Evolutionary conservation across 2,329 filamentous ascomycete genomes (phyloP), one percentile per base, ranked within the genome.

Genomic region (Pseudogymnoascus sp.): DNA sequence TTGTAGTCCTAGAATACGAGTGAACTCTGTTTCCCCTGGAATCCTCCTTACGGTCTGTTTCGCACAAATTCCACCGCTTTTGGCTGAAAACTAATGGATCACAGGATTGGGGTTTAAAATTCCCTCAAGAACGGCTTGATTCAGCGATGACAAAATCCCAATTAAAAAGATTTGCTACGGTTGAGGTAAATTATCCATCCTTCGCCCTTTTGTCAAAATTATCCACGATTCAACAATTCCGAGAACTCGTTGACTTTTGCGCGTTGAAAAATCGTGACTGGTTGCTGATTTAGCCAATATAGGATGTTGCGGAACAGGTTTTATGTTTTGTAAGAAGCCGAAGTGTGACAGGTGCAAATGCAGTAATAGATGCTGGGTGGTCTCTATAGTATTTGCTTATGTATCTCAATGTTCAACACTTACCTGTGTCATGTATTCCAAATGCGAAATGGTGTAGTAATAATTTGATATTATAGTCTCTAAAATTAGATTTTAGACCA

Each of bases 71-170:
- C 2, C 4, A 21, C 3, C 9, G 16, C 16, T 5, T 42, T 43
- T 43, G 18, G 40, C 16, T 21, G 5, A 43, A 21, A 43, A 16
- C 40, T 43, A 43, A 43, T 43, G 3, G 9, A 6, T 43, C 9
- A 6, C 21, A 43, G 68, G 87, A 90, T 72, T 90, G 88, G 88
- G 86, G 86, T 11, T 74, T 81, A 56, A 77, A 74, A 66, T 90
- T 85, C 72, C 76, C 80, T 0, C 74, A 80, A 1, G 87, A 89
- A 68, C 76, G 75, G 65, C 82, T 88, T 56, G 75, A 84, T 62
- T 73, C 67, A 1, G 76, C 83, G 67, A 82, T 79, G 64, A 75
- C 85, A n/a, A 78, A 75, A 49, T 84, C 86, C 1, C 80, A 78
- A 62, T 76, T 92, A 38, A 85, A 88, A 69, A 78, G 82, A 16